phyloP scores from a whole-genome alignment of 108 stramenopile genomes.

The Skeletonema potamos region DNA sequence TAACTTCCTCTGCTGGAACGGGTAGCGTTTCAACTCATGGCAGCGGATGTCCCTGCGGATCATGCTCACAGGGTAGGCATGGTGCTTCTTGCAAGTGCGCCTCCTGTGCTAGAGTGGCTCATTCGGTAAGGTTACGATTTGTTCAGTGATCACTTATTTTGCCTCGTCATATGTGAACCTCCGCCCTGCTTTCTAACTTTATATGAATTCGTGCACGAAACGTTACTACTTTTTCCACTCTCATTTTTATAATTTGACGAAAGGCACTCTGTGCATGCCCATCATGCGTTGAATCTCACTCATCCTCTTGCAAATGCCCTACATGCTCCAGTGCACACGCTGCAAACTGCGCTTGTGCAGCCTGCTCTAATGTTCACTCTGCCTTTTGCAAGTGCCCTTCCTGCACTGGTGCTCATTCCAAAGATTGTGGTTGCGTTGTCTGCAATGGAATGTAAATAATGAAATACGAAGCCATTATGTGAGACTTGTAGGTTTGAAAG shows the following conservation, averaged over 20 bases:
- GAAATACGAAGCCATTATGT: not conserved
- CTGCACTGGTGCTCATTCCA: slow-evolving; percentile 34
- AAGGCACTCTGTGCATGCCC: slow-evolving; percentile 24
- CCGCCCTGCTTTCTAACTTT: not conserved
- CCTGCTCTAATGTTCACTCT: slow-evolving; percentile 21
- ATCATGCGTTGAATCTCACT: slow-evolving; percentile 24
- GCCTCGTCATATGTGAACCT: not conserved
- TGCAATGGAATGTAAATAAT: slow-evolving; percentile 11
- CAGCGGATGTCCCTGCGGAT: slow-evolving; percentile 22
- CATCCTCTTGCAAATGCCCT: slow-evolving; percentile 12
- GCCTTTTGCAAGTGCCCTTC: slow-evolving; percentile 25
- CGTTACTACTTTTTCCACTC: not conserved
- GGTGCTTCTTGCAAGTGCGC: slow-evolving; percentile 20
- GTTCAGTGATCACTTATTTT: not conserved
- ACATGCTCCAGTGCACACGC: slow-evolving; percentile 12
- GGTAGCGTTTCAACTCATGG: slow-evolving; percentile 18
- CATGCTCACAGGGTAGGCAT: slow-evolving; percentile 14
- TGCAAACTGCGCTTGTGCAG: slow-evolving; percentile 19
- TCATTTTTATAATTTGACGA: not conserved
- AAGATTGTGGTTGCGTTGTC: slow-evolving; percentile 35
- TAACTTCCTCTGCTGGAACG: slow-evolving; percentile 1
- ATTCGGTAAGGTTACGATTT: slow-evolving; percentile 9
- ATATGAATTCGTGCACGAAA: not conserved
- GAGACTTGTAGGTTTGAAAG: not conserved
- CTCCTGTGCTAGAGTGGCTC: slow-evolving; percentile 13